A percentile compares a stretch with the other conserved stretches of the same genome.
phyloP scores from a whole-genome alignment of 2,329 filamentous ascomycete species.

The Hirsutella rhossiliensis region DNA sequence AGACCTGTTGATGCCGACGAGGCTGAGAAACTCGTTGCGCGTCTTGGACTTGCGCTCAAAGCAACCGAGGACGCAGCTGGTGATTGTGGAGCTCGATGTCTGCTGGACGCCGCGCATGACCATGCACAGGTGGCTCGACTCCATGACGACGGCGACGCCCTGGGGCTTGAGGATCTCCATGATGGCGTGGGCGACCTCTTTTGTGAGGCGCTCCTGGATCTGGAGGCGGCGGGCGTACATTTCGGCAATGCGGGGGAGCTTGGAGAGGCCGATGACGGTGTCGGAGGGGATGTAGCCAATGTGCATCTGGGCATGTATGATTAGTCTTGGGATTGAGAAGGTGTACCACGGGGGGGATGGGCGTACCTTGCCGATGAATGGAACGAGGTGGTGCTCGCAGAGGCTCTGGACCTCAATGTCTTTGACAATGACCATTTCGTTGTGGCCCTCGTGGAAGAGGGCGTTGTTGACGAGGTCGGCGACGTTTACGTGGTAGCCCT shows the following conservation, averaged over 20 bases:
- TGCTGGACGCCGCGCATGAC: conserved; percentile 98
- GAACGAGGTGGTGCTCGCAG: conserved; percentile 95
- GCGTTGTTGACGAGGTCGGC: conserved; percentile 84
- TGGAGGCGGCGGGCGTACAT: conserved; percentile 92
- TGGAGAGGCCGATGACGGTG: conserved; percentile 88
- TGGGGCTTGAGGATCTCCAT: conserved; percentile 88
- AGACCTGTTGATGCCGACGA: conserved; percentile 48
- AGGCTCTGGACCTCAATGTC: conserved; percentile 92
- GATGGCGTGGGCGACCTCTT: conserved; percentile 88
- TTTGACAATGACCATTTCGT: conserved; percentile 95
- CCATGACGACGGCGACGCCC: conserved; percentile 94
- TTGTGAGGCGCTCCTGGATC: conserved; percentile 91
- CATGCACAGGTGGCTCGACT: conserved; percentile 95
- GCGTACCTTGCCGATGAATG: conserved; percentile 80
- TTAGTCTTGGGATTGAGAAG: neutral
- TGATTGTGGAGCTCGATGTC: conserved; percentile 75
- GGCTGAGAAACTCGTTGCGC: conserved; percentile 84
- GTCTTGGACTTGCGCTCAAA: conserved; percentile 91
- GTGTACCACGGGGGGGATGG: neutral
- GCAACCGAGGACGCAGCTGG: conserved; percentile 93
- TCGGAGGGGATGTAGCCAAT: conserved; percentile 93
- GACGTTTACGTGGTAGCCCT: conserved; percentile 93
- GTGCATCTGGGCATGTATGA: conserved; percentile 61
- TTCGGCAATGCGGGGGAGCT: conserved; percentile 88
- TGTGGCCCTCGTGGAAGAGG: conserved; percentile 92